Conservation (phyloP, 176 grass and related monocot genomes). For the Oryza meridionalis region DNA sequence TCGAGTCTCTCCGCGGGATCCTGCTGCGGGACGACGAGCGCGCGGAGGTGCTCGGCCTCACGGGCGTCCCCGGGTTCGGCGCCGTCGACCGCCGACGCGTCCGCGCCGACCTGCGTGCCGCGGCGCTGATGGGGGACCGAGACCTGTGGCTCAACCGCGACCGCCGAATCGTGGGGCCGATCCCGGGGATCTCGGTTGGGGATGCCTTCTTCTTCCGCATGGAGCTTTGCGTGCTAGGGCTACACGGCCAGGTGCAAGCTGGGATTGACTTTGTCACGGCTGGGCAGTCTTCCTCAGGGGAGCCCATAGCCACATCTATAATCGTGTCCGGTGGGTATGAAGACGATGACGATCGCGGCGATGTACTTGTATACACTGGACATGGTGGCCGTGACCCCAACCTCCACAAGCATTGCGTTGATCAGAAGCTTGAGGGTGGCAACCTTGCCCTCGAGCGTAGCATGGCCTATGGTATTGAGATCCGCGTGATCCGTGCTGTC, state of each 20-base stretch:
- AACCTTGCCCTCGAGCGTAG: slow-evolving; percentile 94
- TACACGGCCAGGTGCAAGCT: slow-evolving; percentile 93
- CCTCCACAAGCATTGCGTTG: slow-evolving; percentile 68
- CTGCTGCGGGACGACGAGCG: slow-evolving; percentile 70
- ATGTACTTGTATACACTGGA: slow-evolving; percentile 87
- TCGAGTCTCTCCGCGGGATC: slow-evolving; percentile 72
- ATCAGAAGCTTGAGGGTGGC: slow-evolving; percentile 84
- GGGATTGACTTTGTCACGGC: slow-evolving; percentile 84
- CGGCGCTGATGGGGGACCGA: slow-evolving; percentile 72
- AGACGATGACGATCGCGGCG: slow-evolving; percentile 90
- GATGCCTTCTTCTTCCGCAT: slow-evolving; percentile 93
- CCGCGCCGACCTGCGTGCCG: slow-evolving; percentile 74
- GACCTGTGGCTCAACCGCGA: slow-evolving; percentile 94
- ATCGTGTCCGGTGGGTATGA: slow-evolving; percentile 98
- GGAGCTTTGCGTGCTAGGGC: slow-evolving; percentile 88
- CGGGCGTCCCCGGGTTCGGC: slow-evolving; percentile 28
- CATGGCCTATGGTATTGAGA: slow-evolving; percentile 95
- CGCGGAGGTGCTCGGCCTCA: slow-evolving; percentile 51
- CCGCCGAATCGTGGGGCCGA: slow-evolving; percentile 79
- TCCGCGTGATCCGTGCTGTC: slow-evolving; percentile 83
- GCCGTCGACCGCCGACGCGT: slow-evolving; percentile 47
- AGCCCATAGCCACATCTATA: slow-evolving; percentile 91
- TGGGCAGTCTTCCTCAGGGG: slow-evolving; percentile 61
- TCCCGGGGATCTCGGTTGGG: slow-evolving; percentile 82
- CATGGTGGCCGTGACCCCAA: slow-evolving; percentile 87